A percentile compares a stretch with the other conserved stretches of the same genome.
These are phyloP conservation scores for Erythrophleum ivorense DNA, from an alignment of 331 rosid species.

Conservation along the genomic window DNA sequence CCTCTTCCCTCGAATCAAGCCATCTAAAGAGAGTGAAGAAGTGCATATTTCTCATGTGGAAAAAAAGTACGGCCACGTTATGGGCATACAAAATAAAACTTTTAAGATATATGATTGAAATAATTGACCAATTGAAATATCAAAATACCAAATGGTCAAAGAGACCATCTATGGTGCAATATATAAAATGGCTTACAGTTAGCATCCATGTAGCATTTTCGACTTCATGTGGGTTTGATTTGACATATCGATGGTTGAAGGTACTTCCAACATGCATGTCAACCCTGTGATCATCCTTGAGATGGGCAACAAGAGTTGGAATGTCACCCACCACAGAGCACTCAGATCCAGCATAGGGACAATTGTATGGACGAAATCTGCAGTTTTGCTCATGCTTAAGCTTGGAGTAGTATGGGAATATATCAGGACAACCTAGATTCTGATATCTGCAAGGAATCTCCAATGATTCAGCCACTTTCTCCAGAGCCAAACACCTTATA, in stretches of 20 bases:
- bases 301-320: constrained; percentile 81
- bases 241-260: constrained; percentile 91
- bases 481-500: constrained; percentile 94
- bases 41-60: neutral
- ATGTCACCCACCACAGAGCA: constrained; percentile 89
- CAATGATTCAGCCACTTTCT: constrained; percentile 88
- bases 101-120: constrained; percentile 8
- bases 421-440: constrained; percentile 82
- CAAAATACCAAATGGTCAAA: constrained; percentile 30
- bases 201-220: constrained; percentile 99
- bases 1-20: constrained; percentile 14
- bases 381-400: constrained; percentile 89
- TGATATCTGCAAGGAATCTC: constrained; percentile 90
- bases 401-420: constrained; percentile 84
- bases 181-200: constrained; percentile 58
- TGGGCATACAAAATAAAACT: constrained; percentile 21
- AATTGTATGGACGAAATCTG: constrained; percentile 76
- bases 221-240: constrained; percentile 86
- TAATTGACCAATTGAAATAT: constrained; percentile 10
- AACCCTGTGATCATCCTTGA: constrained; percentile 88
- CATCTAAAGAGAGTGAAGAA: constrained; percentile 13
- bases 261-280: constrained; percentile 94
- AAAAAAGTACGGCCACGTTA: constrained; percentile 34
- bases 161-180: neutral
- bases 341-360: constrained; percentile 97